Evolutionary conservation across 1,284 basidiomycete species (phyloP), one percentile per base, ranked within the genome.

Genomic region (Lentinula novae-zelandiae): DNA sequence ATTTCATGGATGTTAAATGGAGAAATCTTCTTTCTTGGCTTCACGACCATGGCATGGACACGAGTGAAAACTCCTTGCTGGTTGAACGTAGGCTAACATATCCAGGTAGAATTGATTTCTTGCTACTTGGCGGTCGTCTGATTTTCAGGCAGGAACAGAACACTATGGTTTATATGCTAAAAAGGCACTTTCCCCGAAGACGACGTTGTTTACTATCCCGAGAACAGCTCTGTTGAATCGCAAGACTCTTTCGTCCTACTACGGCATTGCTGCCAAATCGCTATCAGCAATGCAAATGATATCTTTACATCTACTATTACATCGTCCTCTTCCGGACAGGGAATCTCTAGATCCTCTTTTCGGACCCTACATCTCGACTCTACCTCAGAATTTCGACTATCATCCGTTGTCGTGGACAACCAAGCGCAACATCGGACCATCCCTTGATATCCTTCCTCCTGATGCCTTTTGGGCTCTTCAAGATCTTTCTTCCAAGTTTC

Each of bases 361-460:
- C 73, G 84, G 86, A 22, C 83, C 86, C 2, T 95, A 93, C 68
- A 85, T 95, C 58, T 85, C 86, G 0, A 80, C 84, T 0, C 74
- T 96, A 15, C 93, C 93, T 2, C 69, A 71, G 58, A 74, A 84
- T 42, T 94, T 95, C 70, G 78, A 74, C 61, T 79, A 72, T 62
- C 93, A 95, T 75, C 93, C 93, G 9, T 75, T 95, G 13, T 82
- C 84, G 12, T 91, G 90, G 89, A 66, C 83, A n/a, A 76, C 86
- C 46, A 73, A 75, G 54, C 65, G 67, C 53, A 64, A 69, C 27
- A 54, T 56, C 27, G 62, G 53, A 57, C 48, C 59, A 31, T 39
- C 50, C 17, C 69, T 89, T 9, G 62, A 70, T 13, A 62, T 63
- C 33, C 68, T 92, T 12, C 86, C 90, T 22, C 76, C 78, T n/a